These are phyloP conservation scores for Botrytis medusae DNA, from an alignment of 2,329 filamentous ascomycete genomes.

Conservation along the genomic window DNA sequence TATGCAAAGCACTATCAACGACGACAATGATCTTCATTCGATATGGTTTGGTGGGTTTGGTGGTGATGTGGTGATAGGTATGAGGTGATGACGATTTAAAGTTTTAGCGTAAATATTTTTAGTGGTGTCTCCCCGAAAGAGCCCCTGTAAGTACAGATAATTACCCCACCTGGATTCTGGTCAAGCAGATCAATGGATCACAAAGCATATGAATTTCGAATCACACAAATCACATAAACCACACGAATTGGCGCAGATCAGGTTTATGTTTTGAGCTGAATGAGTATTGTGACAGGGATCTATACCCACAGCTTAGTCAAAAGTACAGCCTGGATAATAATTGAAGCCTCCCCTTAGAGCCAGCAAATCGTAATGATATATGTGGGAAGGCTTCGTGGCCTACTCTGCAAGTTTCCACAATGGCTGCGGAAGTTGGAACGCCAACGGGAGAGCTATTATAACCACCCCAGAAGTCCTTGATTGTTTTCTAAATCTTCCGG, in stretches of 20 bases:
- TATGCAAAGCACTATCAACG: not conserved
- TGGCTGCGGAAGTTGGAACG: not conserved
- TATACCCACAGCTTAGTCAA: not conserved
- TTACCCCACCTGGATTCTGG: not conserved
- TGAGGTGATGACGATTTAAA: constrained; percentile 7
- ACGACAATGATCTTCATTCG: not conserved
- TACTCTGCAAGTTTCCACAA: not conserved
- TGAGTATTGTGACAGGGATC: not conserved
- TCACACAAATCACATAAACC: not conserved
- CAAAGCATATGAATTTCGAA: not conserved
- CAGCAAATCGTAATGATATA: not conserved
- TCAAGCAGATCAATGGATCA: not conserved
- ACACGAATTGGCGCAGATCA: not conserved
- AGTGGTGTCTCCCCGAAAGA: not conserved
- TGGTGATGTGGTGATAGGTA: constrained; percentile 14
- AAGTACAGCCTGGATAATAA: not conserved
- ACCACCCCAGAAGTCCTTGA: not conserved
- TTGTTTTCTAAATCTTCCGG: not conserved
- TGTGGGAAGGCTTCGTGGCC: not conserved
- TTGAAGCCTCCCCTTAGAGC: not conserved
- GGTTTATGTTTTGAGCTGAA: not conserved
- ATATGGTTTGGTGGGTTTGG: constrained; percentile 7
- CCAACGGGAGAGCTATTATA: not conserved
- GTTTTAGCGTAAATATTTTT: not conserved
- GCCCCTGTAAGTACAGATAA: not conserved